Evolutionary conservation across 371 early-diverging fungal species (phyloP).

Genomic region (Circinella umbellata): DNA sequence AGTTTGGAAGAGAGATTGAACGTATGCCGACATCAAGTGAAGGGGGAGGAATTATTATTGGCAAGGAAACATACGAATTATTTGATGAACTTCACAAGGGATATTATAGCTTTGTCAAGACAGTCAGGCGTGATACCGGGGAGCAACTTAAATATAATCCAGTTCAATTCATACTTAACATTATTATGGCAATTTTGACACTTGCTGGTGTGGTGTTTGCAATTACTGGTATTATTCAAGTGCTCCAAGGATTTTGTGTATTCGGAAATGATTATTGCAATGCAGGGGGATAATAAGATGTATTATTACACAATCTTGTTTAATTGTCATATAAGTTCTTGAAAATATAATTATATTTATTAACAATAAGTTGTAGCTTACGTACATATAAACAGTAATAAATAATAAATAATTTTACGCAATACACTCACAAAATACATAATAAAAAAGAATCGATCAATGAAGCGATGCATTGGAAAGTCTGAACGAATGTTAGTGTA

Average conservation of each 20-base stretch:
- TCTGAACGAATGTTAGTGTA: too few species aligned
- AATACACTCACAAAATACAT: too few species aligned
- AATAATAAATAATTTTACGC: too few species aligned
- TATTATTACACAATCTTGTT: too few species aligned
- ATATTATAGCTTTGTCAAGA: conserved; percentile 13
- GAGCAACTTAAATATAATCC: conserved; percentile 22
- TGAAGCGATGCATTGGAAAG: too few species aligned
- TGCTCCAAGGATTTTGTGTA: conserved; percentile 15
- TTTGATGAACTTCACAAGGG: conserved; percentile 6
- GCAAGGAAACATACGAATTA: conserved; percentile 14
- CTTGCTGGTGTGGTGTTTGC: conserved; percentile 14
- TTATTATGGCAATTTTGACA: conserved; percentile 10
- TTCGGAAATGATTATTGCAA: conserved; percentile 5
- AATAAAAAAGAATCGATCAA: too few species aligned
- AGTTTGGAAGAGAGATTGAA: conserved; percentile 14
- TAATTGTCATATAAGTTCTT: too few species aligned
- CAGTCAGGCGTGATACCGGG: conserved; percentile 8
- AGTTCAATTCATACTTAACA: conserved; percentile 15
- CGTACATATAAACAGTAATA: too few species aligned
- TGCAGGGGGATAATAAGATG: not conserved
- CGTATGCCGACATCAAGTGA: not conserved
- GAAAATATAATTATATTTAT: too few species aligned
- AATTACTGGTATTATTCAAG: conserved; percentile 16
- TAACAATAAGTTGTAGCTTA: too few species aligned
- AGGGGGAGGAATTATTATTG: not conserved